A percentile compares a stretch with the other conserved stretches of the same genome.
Conservation (phyloP, 805 yeast species). For the Teunomyces pallodes region DNA sequence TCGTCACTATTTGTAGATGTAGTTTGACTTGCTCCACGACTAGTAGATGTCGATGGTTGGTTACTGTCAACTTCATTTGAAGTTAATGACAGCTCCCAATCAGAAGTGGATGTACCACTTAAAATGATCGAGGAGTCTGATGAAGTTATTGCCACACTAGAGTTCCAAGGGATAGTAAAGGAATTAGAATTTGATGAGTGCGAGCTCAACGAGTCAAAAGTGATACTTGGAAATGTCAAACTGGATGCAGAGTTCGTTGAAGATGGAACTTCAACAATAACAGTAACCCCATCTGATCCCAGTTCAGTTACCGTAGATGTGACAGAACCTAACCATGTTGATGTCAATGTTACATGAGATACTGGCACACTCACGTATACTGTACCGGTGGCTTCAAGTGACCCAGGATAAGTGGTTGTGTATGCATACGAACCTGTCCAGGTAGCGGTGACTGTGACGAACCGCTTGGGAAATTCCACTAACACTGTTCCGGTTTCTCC, state of each 20-base stretch:
- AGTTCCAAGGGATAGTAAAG: background rate
- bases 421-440: conserved; percentile 10
- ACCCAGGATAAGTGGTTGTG: conserved; percentile 5
- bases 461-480: conserved; percentile 10
- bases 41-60: too few species aligned
- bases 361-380: conserved; percentile 9
- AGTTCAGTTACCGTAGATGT: background rate
- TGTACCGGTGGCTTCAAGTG: conserved; percentile 9
- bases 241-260: background rate
- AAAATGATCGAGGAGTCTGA: background rate
- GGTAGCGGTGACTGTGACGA: conserved; percentile 8
- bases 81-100: too few species aligned
- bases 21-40: too few species aligned
- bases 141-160: background rate
- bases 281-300: conserved; percentile 8
- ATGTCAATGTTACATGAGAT: conserved; percentile 8
- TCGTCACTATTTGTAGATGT: too few species aligned
- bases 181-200: background rate
- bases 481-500: conserved; percentile 6
- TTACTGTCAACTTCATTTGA: too few species aligned
- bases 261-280: conserved; percentile 11
- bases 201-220: background rate
- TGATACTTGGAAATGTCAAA: background rate
- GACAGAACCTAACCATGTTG: conserved; percentile 10
- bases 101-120: too few species aligned